Evolutionary conservation across 2,329 filamentous ascomycete species (phyloP).

Genomic region (Chaetomiaceae sp.): DNA sequence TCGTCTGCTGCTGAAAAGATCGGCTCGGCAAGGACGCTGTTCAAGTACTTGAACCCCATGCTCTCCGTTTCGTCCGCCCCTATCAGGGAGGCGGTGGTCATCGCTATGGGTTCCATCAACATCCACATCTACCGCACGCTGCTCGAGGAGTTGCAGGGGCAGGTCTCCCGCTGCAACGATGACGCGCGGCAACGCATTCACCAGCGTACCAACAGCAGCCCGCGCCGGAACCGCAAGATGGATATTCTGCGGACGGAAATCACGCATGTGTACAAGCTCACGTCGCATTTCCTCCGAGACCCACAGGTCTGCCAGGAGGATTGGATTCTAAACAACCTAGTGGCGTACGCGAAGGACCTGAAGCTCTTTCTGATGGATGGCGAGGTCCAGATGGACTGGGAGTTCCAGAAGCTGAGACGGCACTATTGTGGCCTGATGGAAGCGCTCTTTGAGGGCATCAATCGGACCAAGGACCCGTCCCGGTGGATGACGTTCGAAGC

Average conservation of each 20-base stretch:
- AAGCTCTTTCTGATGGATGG: constrained; percentile 93
- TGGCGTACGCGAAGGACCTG: constrained; percentile 84
- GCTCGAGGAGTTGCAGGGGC: constrained; percentile 82
- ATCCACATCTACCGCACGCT: constrained; percentile 87
- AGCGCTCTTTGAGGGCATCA: constrained; percentile 86
- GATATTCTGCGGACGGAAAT: constrained; percentile 89
- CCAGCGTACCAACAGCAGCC: constrained; percentile 77
- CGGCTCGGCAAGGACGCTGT: constrained; percentile 80
- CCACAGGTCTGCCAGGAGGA: constrained; percentile 77
- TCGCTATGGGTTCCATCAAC: constrained; percentile 91
- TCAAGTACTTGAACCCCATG: constrained; percentile 86
- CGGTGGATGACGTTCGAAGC: constrained; percentile 98
- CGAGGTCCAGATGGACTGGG: constrained; percentile 91
- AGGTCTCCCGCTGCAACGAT: constrained; percentile 79
- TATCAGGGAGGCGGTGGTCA: constrained; percentile 84
- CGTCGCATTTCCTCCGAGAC: constrained; percentile 79
- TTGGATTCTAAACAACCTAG: constrained; percentile 84
- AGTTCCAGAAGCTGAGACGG: constrained; percentile 83
- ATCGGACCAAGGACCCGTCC: constrained; percentile 75
- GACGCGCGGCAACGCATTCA: constrained; percentile 84
- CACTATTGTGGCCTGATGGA: constrained; percentile 95
- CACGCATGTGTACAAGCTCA: constrained; percentile 92
- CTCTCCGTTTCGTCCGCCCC: constrained; percentile 73
- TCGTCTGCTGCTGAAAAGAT: constrained; percentile 68
- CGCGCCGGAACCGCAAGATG: constrained; percentile 74